Evolutionary conservation across 2,329 filamentous ascomycete genomes (phyloP).

Genomic region (Chrysoporthe puriensis): DNA sequence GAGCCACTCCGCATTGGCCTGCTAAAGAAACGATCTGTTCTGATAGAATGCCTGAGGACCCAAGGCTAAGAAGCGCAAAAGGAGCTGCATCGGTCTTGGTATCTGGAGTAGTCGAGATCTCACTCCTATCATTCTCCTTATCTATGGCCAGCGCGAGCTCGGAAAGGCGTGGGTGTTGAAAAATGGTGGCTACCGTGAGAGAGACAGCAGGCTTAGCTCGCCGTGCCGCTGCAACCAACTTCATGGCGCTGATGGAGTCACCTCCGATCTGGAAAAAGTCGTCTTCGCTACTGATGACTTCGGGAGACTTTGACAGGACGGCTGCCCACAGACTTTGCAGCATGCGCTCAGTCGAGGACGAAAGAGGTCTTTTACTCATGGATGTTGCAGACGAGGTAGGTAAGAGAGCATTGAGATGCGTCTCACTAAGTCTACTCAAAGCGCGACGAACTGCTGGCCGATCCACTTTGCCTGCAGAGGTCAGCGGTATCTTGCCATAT

Average conservation of each 20-base stretch:
- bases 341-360: slow-evolving; percentile 43
- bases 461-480: slow-evolving; percentile 35
- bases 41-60: neutral
- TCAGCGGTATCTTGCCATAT: slow-evolving; percentile 30
- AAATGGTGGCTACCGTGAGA: slow-evolving; percentile 50
- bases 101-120: neutral
- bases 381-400: neutral
- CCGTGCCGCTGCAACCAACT: slow-evolving; percentile 49
- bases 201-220: slow-evolving; percentile 39
- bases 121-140: neutral
- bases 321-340: slow-evolving; percentile 41
- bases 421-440: neutral
- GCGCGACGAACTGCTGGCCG: neutral
- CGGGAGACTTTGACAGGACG: slow-evolving; percentile 21
- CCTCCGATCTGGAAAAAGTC: slow-evolving; percentile 54
- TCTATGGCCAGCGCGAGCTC: slow-evolving; percentile 2
- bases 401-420: neutral
- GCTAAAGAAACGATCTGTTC: neutral
- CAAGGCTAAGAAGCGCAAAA: neutral
- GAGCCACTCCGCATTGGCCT: neutral
- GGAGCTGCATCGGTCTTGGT: neutral
- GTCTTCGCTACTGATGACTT: slow-evolving; percentile 40
- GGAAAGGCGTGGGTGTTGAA: slow-evolving; percentile 43
- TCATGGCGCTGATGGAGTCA: slow-evolving; percentile 58
- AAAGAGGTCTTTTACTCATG: slow-evolving; percentile 11